phyloP scores from a whole-genome alignment of 371 early-diverging fungal genomes.

The Actinomortierella ambigua region DNA sequence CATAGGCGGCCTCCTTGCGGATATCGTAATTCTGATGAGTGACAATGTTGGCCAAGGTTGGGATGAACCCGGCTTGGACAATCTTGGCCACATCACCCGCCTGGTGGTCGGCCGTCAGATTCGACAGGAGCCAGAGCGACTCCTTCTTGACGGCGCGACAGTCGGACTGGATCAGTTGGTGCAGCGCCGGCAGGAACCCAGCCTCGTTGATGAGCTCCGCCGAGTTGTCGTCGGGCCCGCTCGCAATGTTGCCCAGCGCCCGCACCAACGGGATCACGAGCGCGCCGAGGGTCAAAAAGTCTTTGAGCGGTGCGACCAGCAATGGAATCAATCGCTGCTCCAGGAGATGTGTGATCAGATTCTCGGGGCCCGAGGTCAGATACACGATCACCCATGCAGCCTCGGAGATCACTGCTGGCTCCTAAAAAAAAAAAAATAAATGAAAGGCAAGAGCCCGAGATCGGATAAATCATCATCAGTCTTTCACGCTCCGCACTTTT shows the following conservation, averaged over 20 bases:
- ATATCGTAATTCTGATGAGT: constrained; percentile 64
- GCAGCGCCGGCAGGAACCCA: constrained; percentile 56
- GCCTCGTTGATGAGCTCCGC: constrained; percentile 52
- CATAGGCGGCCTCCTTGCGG: constrained; percentile 66
- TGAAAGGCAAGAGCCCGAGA: constrained; percentile 1
- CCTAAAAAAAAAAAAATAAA: constrained; percentile 16
- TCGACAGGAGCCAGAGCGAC: constrained; percentile 74
- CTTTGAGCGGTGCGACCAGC: constrained; percentile 39
- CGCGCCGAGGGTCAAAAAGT: constrained; percentile 48
- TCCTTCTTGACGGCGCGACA: constrained; percentile 76
- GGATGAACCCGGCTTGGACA: constrained; percentile 55
- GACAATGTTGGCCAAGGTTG: constrained; percentile 58
- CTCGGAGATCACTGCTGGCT: constrained; percentile 65
- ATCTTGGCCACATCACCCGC: constrained; percentile 52
- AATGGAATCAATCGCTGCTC: constrained; percentile 50
- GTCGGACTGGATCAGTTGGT: constrained; percentile 56
- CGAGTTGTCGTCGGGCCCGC: constrained; percentile 65
- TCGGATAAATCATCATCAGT: no score
- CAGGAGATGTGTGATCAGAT: constrained; percentile 54
- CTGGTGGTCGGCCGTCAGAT: constrained; percentile 68
- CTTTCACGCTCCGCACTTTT: no score
- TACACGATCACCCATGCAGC: constrained; percentile 75
- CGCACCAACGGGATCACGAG: constrained; percentile 66
- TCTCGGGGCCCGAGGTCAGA: constrained; percentile 65
- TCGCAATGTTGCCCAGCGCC: constrained; percentile 72